phyloP scores from a whole-genome alignment of 1,284 basidiomycete species.

The Earliella scabrosa region DNA sequence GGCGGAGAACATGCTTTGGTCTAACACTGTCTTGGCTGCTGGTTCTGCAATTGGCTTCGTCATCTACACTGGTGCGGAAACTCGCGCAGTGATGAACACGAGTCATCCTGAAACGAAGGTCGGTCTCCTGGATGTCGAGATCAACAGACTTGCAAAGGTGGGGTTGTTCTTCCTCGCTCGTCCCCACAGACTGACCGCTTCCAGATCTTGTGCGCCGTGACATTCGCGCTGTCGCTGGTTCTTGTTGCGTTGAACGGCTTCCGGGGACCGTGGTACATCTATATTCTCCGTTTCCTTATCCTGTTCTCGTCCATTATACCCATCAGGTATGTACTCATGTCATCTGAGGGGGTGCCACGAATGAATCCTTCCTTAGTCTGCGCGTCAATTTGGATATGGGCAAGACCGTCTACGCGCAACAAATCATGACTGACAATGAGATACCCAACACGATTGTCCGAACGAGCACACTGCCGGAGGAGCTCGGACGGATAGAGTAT shows the following conservation, averaged over 20 bases:
- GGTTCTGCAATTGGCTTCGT: slow-evolving; percentile 93
- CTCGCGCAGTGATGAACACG: slow-evolving; percentile 99
- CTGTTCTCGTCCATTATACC: slow-evolving; percentile 99
- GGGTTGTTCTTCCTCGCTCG: slow-evolving; percentile 13
- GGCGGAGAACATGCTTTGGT: slow-evolving; percentile 96
- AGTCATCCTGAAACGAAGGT: slow-evolving; percentile 96
- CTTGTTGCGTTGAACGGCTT: slow-evolving; percentile 98
- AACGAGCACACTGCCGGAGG: slow-evolving; percentile 96
- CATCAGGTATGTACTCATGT: slow-evolving; percentile 74
- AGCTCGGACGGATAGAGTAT: slow-evolving; percentile 96
- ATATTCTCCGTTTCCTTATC: slow-evolving; percentile 96
- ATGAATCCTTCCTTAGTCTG: slow-evolving; percentile 57
- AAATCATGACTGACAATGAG: slow-evolving; percentile 92
- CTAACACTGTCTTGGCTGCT: slow-evolving; percentile 96
- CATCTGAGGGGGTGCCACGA: background rate
- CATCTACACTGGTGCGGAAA: slow-evolving; percentile 94
- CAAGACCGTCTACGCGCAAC: slow-evolving; percentile 96
- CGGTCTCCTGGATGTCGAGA: slow-evolving; percentile 91
- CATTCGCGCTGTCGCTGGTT: slow-evolving; percentile 88
- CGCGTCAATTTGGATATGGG: slow-evolving; percentile 99
- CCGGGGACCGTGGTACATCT: slow-evolving; percentile 94
- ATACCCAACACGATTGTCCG: slow-evolving; percentile 96
- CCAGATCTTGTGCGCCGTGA: slow-evolving; percentile 93
- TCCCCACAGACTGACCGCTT: background rate
- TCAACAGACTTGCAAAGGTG: slow-evolving; percentile 95